Evolutionary conservation across 2,329 filamentous ascomycete species (phyloP), one percentile per base, ranked within the genome.

Genomic region (Diaporthe nobilis): DNA sequence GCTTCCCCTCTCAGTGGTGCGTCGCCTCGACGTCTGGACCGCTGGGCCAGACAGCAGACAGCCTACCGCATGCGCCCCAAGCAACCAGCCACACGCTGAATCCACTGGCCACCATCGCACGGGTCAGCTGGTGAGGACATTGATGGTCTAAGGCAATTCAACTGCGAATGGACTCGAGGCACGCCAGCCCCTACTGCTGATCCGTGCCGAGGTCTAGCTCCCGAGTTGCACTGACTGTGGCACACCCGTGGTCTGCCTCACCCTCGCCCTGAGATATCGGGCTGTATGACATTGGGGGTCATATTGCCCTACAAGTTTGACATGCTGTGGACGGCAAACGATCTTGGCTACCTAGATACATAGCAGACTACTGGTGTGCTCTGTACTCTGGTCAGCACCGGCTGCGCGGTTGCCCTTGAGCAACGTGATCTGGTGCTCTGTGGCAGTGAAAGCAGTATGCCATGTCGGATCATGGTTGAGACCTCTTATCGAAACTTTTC

Each of bases 191-290:
- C 1, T 22, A 1, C 9, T 37, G 55, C 4, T 42, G 60, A 31
- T 12, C 44, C 25, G 31, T 68, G 47, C 63, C 47, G 44, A 68
- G 63, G 63, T 68, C 47, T 47, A 68, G 20, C 28, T 17, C 31
- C 9, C 47, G 44, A 8, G 28, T 34, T 39, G 20, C 28, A 25
- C 25, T 9, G 12, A 51, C 8, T 51, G 28, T 39, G 13, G 22
- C 47, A 68, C 31, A 49, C 22, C 20, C 31, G 9, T 15, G 1
- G 39, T 25, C 22, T 22, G n/a, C 22, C 65, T 70, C n/a, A 37
- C 22, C 12, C 37, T 42, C 51, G 34, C 49, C 47, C 31, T 42
- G n/a, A 39, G 22, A 28, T 15, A 13, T 17, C 31, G 12, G 20
- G 47, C n/a, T 25, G 65, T 17, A 28, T 37, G 5, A 53, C 22